phyloP scores from a whole-genome alignment of 2,329 filamentous ascomycete genomes.

The Zarea fungicola region DNA sequence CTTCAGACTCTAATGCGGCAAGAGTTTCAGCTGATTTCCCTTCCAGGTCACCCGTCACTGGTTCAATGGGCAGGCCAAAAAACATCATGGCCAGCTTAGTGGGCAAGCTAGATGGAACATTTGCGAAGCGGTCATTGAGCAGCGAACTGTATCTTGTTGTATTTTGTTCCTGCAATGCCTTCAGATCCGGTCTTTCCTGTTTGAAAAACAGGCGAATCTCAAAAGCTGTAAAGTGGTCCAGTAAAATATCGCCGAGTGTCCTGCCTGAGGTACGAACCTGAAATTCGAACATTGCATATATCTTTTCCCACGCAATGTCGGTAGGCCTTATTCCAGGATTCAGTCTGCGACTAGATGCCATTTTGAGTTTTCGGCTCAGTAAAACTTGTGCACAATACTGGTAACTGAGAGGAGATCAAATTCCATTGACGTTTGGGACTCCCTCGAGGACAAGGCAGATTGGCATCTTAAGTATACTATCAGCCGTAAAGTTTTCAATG shows the following conservation, averaged over 20 bases:
- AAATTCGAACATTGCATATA: conserved; percentile 27
- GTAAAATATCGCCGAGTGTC: conserved; percentile 27
- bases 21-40: conserved; percentile 8
- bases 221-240: conserved; percentile 28
- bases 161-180: conserved; percentile 27
- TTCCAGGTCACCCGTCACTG: conserved; percentile 23
- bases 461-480: no score
- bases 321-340: conserved; percentile 22
- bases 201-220: conserved; percentile 29
- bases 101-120: conserved; percentile 23
- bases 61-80: conserved; percentile 42
- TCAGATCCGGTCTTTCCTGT: conserved; percentile 23
- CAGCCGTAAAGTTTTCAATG: no score
- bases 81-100: conserved; percentile 43
- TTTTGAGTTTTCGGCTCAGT: no score
- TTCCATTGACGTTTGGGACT: no score
- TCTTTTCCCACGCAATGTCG: conserved; percentile 18
- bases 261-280: conserved; percentile 20
- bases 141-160: conserved; percentile 25
- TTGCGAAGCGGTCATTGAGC: conserved; percentile 27
- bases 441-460: no score
- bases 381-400: no score
- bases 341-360: neutral
- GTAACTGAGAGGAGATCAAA: no score
- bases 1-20: neutral